Conservation (phyloP, 208 protist species). For the Trypanosoma melophagium region DNA sequence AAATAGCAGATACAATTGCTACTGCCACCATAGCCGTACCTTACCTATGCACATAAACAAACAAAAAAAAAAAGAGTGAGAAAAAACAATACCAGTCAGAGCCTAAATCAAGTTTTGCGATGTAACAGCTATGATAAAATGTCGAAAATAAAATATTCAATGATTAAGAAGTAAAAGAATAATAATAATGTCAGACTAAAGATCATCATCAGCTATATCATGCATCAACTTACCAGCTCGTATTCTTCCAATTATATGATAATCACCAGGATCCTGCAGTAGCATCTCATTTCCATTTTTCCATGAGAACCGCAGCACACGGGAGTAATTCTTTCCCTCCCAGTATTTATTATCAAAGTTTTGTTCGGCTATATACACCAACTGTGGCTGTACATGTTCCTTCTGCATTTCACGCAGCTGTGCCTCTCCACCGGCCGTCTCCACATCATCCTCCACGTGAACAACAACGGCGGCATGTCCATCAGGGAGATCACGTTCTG, state of each 20-base stretch:
- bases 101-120: background rate
- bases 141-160: background rate
- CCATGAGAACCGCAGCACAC: conserved; percentile 52
- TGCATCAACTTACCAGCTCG: conserved; percentile 43
- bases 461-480: conserved; percentile 66
- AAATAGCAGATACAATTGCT: too few species aligned
- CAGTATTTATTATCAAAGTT: conserved; percentile 58
- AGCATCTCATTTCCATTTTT: conserved; percentile 21
- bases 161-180: background rate
- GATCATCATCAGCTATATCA: conserved; percentile 3
- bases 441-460: conserved; percentile 51
- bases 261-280: conserved; percentile 33
- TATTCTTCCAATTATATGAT: conserved; percentile 37
- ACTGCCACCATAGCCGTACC: too few species aligned
- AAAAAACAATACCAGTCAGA: background rate
- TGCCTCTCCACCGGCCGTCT: conserved; percentile 34
- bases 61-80: conserved; percentile 10
- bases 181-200: conserved; percentile 1
- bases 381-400: conserved; percentile 42
- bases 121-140: background rate
- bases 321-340: conserved; percentile 56
- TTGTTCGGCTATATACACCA: conserved; percentile 71
- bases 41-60: conserved; percentile 15
- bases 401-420: conserved; percentile 33
- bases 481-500: background rate